Evolutionary conservation across 805 yeast genomes (phyloP).

Genomic region (Candida pseudoglaebosa): DNA sequence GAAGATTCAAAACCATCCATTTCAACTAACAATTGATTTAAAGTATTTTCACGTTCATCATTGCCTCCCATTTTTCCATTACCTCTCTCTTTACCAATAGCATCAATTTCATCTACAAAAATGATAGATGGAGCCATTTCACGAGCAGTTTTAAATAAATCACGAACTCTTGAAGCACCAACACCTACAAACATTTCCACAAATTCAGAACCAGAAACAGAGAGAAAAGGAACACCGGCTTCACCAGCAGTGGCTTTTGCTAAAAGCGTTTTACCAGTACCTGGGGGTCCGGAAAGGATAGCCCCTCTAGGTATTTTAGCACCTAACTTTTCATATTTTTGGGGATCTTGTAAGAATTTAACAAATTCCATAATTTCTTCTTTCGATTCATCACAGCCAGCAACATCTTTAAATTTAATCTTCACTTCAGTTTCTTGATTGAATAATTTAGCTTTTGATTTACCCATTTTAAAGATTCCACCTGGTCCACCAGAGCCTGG

Average conservation of each 20-base stretch:
- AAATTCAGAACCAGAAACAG: slow-evolving; percentile 91
- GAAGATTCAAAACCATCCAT: slow-evolving; percentile 91
- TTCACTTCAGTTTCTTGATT: slow-evolving; percentile 82
- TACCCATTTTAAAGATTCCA: slow-evolving; percentile 74
- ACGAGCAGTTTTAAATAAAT: slow-evolving; percentile 83
- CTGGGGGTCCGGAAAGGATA: slow-evolving; percentile 90
- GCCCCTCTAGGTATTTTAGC: slow-evolving; percentile 97
- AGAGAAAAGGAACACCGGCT: slow-evolving; percentile 88
- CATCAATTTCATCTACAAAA: slow-evolving; percentile 93
- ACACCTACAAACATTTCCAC: slow-evolving; percentile 98
- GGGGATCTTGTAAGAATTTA: slow-evolving; percentile 78
- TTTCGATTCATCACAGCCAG: slow-evolving; percentile 93
- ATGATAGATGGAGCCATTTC: slow-evolving; percentile 87
- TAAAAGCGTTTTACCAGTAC: slow-evolving; percentile 90
- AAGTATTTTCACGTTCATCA: slow-evolving; percentile 90
- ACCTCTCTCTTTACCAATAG: slow-evolving; percentile 83
- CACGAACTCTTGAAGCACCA: slow-evolving; percentile 93
- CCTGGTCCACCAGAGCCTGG: slow-evolving; percentile 40
- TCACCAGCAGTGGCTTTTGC: slow-evolving; percentile 98
- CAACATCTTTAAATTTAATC: slow-evolving; percentile 82
- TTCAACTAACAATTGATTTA: slow-evolving; percentile 88
- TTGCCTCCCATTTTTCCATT: slow-evolving; percentile 76
- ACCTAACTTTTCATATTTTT: slow-evolving; percentile 80
- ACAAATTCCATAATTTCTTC: slow-evolving; percentile 96
- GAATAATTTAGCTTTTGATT: slow-evolving; percentile 74